phyloP scores from a whole-genome alignment of 31 red algal genomes.

The Endocladia muricata region DNA sequence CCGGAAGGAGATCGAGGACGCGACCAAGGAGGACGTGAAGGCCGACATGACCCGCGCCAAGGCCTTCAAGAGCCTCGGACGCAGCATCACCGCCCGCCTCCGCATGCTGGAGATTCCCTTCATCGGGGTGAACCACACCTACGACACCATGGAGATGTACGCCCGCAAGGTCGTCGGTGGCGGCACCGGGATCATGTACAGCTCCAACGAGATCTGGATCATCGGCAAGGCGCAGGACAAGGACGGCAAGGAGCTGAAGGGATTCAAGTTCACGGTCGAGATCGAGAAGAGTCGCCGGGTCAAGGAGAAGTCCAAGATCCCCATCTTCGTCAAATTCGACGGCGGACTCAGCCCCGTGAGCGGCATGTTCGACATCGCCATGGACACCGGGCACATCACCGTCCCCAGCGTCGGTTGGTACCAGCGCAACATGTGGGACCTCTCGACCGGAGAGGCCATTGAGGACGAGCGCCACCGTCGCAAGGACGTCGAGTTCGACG shows the following conservation, averaged over 20 bases:
- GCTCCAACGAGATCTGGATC: background rate
- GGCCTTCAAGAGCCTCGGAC: background rate
- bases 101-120: background rate
- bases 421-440: no score
- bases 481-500: no score
- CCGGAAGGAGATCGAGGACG: background rate
- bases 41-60: background rate
- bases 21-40: background rate
- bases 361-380: background rate
- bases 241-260: background rate
- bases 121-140: background rate
- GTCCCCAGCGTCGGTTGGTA: background rate
- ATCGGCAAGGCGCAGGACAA: background rate
- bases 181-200: background rate
- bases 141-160: background rate
- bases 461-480: no score
- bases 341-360: background rate
- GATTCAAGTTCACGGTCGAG: background rate
- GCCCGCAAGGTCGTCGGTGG: background rate
- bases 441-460: no score
- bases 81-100: background rate
- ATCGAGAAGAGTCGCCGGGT: background rate
- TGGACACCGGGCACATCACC: background rate
- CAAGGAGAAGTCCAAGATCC: constrained; percentile 1
- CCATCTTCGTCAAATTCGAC: background rate